A percentile compares a stretch with the other conserved stretches of the same genome.
Evolutionary conservation across 2,329 filamentous ascomycete species (phyloP).

Genomic region (Aciculosporium take): DNA sequence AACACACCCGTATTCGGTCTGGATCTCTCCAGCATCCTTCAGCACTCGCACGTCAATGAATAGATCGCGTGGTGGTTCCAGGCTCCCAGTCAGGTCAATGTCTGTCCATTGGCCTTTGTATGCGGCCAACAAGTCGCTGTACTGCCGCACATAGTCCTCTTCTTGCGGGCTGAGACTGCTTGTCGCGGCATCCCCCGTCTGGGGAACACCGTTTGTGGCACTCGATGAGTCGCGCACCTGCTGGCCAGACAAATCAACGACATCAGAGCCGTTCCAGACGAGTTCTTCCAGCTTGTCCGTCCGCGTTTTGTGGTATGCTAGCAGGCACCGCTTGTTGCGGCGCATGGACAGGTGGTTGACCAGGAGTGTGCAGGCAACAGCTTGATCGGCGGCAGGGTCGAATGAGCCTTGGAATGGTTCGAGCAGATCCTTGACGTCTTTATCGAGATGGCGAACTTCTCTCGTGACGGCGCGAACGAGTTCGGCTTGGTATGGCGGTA

Average conservation of each 20-base stretch:
- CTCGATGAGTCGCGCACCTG: slow-evolving; percentile 30
- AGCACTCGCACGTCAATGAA: slow-evolving; percentile 95
- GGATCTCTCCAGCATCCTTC: slow-evolving; percentile 94
- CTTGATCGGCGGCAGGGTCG: slow-evolving; percentile 69
- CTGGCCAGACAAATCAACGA: slow-evolving; percentile 54
- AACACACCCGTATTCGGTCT: slow-evolving; percentile 85
- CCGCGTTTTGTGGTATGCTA: slow-evolving; percentile 84
- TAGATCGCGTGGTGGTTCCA: slow-evolving; percentile 86
- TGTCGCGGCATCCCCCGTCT: slow-evolving; percentile 35
- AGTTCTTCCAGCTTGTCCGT: slow-evolving; percentile 86
- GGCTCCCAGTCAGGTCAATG: slow-evolving; percentile 82
- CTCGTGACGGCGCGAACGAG: slow-evolving; percentile 74
- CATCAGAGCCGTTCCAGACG: slow-evolving; percentile 79
- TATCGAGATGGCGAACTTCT: slow-evolving; percentile 87
- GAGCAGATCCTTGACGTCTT: slow-evolving; percentile 65
- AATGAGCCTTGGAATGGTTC: slow-evolving; percentile 75
- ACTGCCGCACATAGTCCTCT: slow-evolving; percentile 88
- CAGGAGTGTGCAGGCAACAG: slow-evolving; percentile 73
- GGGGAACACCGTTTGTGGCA: slow-evolving; percentile 16
- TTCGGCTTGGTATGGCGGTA: slow-evolving; percentile 87
- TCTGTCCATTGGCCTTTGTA: slow-evolving; percentile 99
- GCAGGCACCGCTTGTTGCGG: slow-evolving; percentile 84
- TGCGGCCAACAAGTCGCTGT: slow-evolving; percentile 80
- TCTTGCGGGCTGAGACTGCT: slow-evolving; percentile 88
- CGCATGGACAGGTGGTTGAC: slow-evolving; percentile 93